Base-by-base conservation (phyloP, 768 basidiomycete genomes). In the Boletus reticulatus region DNA sequence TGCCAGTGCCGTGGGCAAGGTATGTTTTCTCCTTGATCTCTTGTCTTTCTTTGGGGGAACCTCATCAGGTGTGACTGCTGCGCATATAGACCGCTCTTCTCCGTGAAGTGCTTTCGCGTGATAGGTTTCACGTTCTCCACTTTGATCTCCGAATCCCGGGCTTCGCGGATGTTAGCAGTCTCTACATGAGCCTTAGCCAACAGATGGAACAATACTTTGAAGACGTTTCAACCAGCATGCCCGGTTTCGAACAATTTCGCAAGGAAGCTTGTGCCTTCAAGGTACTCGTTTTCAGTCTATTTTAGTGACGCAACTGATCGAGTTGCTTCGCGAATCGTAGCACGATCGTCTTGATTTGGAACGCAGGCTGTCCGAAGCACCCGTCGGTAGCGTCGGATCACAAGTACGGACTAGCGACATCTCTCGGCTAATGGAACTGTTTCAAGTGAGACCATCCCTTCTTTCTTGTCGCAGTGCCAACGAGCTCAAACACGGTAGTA, bases 171-270 rank as follows among this genome's bases (percentile, higher is more conserved):
- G 76, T 93, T 12, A 73, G 81, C 1, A 92, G 90, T 62, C 75
- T 93, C 34, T 92, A 93, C 64, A 79, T 76, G 68, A 87, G 88
- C 51, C 77, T 94, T 11, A 87, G 87, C 60, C 81, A 83, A 42
- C 89, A 91, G 67, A 89, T 92, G 84, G 88, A 92, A 60, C 81
- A 82, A 32, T 93, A 86, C 65, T 93, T 92, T 56, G 84, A 84
- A 61, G 78, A 78, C 44, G 78, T 93, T 17, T 79, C 84, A 1
- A 76, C 74, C 14, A 73, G 73, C 46, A 74, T 80, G 66, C 78
- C 79, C 19, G 90, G 91, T 0, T 87, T 85, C 56, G 80, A 85
- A 24, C 84, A 80, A 19, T 92, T 92, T 58, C 83, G 85, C 70
- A 87, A 76, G 66, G 89, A 90, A 59, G 83, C 83, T 0, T 88